Conservation (phyloP, 257 asterid species). For the Solanum sitiens region DNA sequence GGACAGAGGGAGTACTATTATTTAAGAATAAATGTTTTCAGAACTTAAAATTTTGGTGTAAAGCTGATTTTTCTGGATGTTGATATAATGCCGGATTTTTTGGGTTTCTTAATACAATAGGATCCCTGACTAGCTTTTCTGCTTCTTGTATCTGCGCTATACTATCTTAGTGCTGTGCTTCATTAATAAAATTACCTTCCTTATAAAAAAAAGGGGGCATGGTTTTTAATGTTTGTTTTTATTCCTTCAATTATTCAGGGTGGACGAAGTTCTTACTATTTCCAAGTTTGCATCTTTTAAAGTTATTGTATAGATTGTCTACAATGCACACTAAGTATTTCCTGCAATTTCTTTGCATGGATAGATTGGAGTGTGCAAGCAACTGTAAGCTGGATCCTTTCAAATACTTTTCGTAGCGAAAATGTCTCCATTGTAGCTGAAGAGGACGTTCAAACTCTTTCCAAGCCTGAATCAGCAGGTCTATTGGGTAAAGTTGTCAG, state of each 20-base stretch:
- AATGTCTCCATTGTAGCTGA: conserved; percentile 67
- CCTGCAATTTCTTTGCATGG: not conserved
- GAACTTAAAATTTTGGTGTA: not conserved
- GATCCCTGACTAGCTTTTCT: not conserved
- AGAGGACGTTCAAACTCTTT: conserved; percentile 69
- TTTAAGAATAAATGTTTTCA: not conserved
- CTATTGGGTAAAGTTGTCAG: conserved; percentile 37
- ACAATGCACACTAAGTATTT: not conserved
- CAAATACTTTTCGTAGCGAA: conserved; percentile 33
- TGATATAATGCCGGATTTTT: not conserved
- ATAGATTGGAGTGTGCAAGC: conserved; percentile 93
- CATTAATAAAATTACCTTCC: not conserved
- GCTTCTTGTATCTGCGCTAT: not conserved
- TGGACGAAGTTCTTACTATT: not conserved
- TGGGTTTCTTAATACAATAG: not conserved
- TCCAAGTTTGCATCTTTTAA: not conserved
- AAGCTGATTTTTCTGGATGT: not conserved
- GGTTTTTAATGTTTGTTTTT: not conserved
- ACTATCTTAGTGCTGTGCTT: not conserved
- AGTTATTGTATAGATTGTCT: not conserved
- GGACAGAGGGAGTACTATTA: not conserved
- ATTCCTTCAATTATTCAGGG: not conserved
- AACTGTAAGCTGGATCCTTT: conserved; percentile 58
- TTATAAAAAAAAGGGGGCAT: not conserved
- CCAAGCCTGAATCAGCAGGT: conserved; percentile 43